Conservation (phyloP, 2,329 filamentous ascomycete genomes). For the Phaeosphaeriaceae sp. region DNA sequence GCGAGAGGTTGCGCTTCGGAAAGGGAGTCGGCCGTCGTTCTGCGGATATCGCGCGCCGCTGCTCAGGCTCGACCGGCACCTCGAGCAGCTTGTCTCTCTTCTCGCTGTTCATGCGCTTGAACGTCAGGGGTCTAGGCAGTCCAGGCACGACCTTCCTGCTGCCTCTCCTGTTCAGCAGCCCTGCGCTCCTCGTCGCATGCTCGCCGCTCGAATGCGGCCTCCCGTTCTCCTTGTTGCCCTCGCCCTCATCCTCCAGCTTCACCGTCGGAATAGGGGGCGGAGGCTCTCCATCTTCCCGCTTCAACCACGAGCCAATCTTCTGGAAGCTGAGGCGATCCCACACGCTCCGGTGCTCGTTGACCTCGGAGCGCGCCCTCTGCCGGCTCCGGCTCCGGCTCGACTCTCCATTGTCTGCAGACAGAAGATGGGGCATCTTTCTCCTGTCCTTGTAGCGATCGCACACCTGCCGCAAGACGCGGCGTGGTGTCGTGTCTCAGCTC, state of each 20-base stretch:
- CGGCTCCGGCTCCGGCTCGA: constrained; percentile 39
- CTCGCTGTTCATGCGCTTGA: constrained; percentile 84
- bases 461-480: constrained; percentile 26
- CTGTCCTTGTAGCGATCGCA: constrained; percentile 8
- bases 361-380: constrained; percentile 44
- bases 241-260: constrained; percentile 2
- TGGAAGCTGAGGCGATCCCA: constrained; percentile 48
- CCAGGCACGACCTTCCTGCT: constrained; percentile 74
- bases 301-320: constrained; percentile 51
- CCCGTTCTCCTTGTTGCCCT: constrained; percentile 40
- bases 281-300: constrained; percentile 46
- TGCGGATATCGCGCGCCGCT: constrained; percentile 76
- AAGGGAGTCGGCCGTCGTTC: constrained; percentile 71
- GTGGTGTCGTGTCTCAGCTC: constrained; percentile 22
- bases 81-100: constrained; percentile 75
- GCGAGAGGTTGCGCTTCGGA: constrained; percentile 53
- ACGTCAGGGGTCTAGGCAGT: constrained; percentile 77
- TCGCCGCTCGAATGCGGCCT: constrained; percentile 44
- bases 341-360: constrained; percentile 43
- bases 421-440: constrained; percentile 35
- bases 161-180: constrained; percentile 35
- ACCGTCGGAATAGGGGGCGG: constrained; percentile 1
- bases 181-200: constrained; percentile 17
- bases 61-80: constrained; percentile 66
- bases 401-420: constrained; percentile 34